Evolutionary conservation across 768 basidiomycete species (phyloP), one percentile per base, ranked within the genome.

Genomic region (Cubamyces lactineus): DNA sequence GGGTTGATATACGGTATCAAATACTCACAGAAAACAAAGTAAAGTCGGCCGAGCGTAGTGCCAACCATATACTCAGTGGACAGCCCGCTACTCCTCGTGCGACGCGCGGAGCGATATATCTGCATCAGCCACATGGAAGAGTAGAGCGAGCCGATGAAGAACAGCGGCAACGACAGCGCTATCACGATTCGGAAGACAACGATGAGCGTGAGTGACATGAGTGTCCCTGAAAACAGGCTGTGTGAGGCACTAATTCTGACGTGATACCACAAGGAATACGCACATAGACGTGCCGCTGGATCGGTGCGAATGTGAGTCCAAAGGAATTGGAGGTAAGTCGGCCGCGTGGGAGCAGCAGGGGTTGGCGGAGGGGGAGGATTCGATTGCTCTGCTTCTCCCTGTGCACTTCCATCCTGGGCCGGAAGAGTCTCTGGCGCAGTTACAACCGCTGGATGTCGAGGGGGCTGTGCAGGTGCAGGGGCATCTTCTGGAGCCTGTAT

Each of bases 121-220:
- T 96, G 94, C 3, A 92, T 88, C 5, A 89, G 66, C 94, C 94
- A 97, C 69, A 95, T 87, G 61, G 81, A 81, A 6, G 88, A 88
- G 73, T 96, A 94, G 58, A 92, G 82, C 26, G 78, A 71, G 11
- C 79, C 83, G 38, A 95, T 81, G 65, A 90, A 85, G 17, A 88
- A 65, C 67, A 91, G 78, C 8, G 87, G 82, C 46, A 92, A 76
- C 0, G 83, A 81, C 1, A 89, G 84, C 21, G 86, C 85, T 68
- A 91, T 68, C 54, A 92, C 85, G 51, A 94, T 81, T 39, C 90
- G 86, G 65, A 94, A 84, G 58, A 94, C 81, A 59, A 91, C 75
- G 13, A 88, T 84, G 59, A 94, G 74, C 58, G 86, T 87, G 46
- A 92, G 71, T 63, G 88, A 84, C 65, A 91, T 74, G 8, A 83